Evolutionary conservation across 1,139 yeast species (phyloP).

Genomic region (Arxiozyma slooffiae): DNA sequence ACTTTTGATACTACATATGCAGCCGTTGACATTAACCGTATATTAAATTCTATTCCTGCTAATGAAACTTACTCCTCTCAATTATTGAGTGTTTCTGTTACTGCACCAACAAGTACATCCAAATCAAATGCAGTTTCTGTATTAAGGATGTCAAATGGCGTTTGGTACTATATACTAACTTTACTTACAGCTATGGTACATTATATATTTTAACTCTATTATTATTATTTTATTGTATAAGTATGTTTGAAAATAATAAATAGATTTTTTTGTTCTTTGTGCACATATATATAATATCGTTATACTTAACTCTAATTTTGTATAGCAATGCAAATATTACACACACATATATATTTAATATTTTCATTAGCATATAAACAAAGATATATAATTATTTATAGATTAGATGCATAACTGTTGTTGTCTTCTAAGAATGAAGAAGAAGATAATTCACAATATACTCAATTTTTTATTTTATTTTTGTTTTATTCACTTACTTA

Average conservation of each 20-base stretch:
- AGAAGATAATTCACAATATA: too few relatives aligned
- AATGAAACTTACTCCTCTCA: conserved; percentile 19
- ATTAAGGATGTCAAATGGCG: conserved; percentile 9
- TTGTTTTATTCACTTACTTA: too few relatives aligned
- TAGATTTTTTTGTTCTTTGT: background rate
- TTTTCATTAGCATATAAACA: too few relatives aligned
- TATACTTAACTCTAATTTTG: too few relatives aligned
- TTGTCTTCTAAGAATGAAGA: too few relatives aligned
- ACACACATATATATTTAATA: too few relatives aligned
- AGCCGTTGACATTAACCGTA: conserved; percentile 20
- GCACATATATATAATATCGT: too few relatives aligned
- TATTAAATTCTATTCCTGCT: conserved; percentile 15
- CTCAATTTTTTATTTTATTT: too few relatives aligned
- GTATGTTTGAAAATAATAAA: too few relatives aligned
- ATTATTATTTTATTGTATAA: background rate
- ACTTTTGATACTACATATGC: conserved; percentile 34
- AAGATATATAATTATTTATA: too few relatives aligned
- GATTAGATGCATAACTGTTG: too few relatives aligned
- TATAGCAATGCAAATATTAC: too few relatives aligned
- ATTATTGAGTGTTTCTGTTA: conserved; percentile 22
- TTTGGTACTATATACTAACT: conserved; percentile 21
- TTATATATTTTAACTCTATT: background rate
- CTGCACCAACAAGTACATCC: conserved; percentile 22
- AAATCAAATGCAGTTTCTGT: conserved; percentile 16
- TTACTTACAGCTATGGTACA: conserved; percentile 12